phyloP scores from a whole-genome alignment of 1,139 yeast species.

The Taphrina populina region DNA sequence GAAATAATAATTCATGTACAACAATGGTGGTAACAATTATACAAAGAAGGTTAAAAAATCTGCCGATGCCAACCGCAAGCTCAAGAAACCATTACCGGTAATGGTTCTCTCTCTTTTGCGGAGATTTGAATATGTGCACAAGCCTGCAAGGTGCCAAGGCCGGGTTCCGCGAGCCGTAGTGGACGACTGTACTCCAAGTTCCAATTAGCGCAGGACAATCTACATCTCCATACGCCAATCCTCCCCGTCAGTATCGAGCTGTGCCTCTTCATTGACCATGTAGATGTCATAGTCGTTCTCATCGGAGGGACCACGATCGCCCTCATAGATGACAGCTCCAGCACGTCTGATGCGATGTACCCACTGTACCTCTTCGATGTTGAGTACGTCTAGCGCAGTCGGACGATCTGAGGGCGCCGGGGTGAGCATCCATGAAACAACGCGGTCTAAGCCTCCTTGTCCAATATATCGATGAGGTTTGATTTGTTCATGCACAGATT shows the following conservation, averaged over 20 bases:
- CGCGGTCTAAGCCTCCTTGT: slow-evolving; percentile 59
- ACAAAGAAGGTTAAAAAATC: not conserved
- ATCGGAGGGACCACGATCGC: slow-evolving; percentile 80
- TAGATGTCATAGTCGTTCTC: slow-evolving; percentile 22
- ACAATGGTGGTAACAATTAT: slow-evolving; percentile 10
- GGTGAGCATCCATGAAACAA: slow-evolving; percentile 84
- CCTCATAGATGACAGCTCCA: slow-evolving; percentile 94
- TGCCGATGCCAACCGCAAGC: too few species aligned
- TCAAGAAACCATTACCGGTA: too few species aligned
- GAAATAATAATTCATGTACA: too few species aligned
- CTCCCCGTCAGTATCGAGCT: slow-evolving; percentile 40
- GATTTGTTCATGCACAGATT: slow-evolving; percentile 18
- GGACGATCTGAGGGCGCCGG: slow-evolving; percentile 87
- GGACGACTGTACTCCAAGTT: not conserved
- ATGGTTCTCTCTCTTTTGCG: too few species aligned
- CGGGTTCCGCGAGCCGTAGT: not conserved
- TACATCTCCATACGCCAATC: slow-evolving; percentile 42
- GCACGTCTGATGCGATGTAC: slow-evolving; percentile 84
- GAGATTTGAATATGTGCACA: too few species aligned
- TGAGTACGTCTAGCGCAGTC: slow-evolving; percentile 66
- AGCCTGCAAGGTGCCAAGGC: not conserved
- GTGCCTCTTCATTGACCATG: slow-evolving; percentile 35
- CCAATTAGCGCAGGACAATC: too few species aligned
- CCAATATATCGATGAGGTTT: slow-evolving; percentile 34
- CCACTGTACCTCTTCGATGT: slow-evolving; percentile 67